Evolutionary conservation across 2,329 filamentous ascomycete genomes (phyloP), one percentile per base, ranked within the genome.

Genomic region (Aspergillus luchuensis): DNA sequence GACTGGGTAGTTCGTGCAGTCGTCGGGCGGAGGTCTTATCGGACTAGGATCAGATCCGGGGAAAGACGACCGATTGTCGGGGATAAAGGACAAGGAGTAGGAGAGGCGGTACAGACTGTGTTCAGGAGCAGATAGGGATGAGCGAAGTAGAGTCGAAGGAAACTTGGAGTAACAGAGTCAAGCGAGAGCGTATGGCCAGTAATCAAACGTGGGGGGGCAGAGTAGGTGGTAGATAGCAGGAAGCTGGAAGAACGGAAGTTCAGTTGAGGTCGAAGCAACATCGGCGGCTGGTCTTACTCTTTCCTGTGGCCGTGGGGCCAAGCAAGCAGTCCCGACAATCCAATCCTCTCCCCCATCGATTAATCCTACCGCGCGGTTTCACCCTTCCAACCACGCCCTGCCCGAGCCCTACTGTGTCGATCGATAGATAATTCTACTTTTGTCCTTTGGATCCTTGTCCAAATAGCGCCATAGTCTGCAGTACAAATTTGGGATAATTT

Each of bases 21-120:
- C 43, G 43, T 57, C 55, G 54, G 57, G 63, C 56, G 61, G 64
- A 63, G 66, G 63, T 66, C 66, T 67, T 67, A 67, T 67, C 66
- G 66, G 66, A 43, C 55, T 51, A 43, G 50, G 51, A 58, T 28
- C 57, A 51, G 53, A 45, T 50, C 39, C 54, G 43, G 57, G 53
- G 50, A 51, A 55, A 47, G 60, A 48, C 47, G 52, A 60, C 48
- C 33, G 54, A 28, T 48, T 49, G 17, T 56, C 21, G 56, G 28
- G 36, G 28, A 28, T 33, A 33, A 50, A 48, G 25, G 19, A 59
- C 52, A 25, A 56, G 28, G 39, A 30, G 56, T 7, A 33, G 45
- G 30, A 23, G 5, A 33, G 39, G 17, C n/a, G 11, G n/a, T 41
- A 43, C 25, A 30, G 33, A 56, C 25, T n/a, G 28, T 41, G 36